These are phyloP conservation scores for Eimeria nieschulzi DNA, from an alignment of 169 alveolate genomes.

Conservation along the genomic window DNA sequence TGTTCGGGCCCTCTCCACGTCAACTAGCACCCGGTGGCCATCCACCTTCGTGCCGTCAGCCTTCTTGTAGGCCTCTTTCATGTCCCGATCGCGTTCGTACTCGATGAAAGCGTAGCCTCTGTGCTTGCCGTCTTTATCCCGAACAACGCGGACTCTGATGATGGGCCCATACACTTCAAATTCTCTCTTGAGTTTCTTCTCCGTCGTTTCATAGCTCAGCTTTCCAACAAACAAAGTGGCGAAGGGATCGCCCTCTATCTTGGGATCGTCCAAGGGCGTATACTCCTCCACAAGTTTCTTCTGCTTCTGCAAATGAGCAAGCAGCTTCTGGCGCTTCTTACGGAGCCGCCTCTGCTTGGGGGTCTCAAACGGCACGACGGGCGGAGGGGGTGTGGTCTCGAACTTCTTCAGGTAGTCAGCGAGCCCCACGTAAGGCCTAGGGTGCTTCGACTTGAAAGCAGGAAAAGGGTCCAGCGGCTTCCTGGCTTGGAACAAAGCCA, in stretches of 20 bases:
- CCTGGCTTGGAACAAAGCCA: conserved; percentile 77
- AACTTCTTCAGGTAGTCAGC: conserved; percentile 53
- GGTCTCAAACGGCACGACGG: conserved; percentile 67
- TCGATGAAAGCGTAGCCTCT: conserved; percentile 97
- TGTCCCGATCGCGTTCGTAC: conserved; percentile 91
- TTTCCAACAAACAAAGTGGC: conserved; percentile 95
- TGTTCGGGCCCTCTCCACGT: conserved; percentile 95
- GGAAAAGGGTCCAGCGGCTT: conserved; percentile 66
- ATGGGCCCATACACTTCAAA: conserved; percentile 95
- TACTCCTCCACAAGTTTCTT: conserved; percentile 61
- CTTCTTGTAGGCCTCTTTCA: conserved; percentile 89
- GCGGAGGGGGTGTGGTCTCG: conserved; percentile 70
- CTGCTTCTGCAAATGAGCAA: conserved; percentile 60
- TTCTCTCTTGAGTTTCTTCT: conserved; percentile 90
- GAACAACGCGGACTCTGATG: conserved; percentile 71
- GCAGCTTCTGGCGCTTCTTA: conserved; percentile 56
- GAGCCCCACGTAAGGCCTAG: conserved; percentile 57
- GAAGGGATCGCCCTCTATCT: conserved; percentile 89
- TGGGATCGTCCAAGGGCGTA: conserved; percentile 59
- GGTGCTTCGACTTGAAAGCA: conserved; percentile 62
- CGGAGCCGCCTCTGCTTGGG: conserved; percentile 71
- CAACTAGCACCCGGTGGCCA: conserved; percentile 94
- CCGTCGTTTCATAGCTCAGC: conserved; percentile 93
- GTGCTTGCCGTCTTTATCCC: conserved; percentile 91
- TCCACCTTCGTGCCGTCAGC: conserved; percentile 94